Evolutionary conservation across 1,139 yeast genomes (phyloP).

Genomic region (Sugiyamaella novakii): DNA sequence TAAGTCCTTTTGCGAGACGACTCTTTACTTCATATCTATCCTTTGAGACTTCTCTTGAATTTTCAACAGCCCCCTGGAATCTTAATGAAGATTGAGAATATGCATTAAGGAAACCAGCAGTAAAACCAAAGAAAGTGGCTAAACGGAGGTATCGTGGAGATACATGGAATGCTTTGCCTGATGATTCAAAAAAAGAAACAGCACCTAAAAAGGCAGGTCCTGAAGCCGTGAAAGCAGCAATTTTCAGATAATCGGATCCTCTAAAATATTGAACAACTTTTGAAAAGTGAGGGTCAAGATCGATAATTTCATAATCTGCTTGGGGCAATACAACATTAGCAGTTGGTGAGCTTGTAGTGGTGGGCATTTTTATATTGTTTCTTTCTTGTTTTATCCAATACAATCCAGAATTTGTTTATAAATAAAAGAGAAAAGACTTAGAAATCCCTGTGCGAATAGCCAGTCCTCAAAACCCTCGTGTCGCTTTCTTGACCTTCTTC

Average conservation of each 20-base stretch:
- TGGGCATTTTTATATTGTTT: slow-evolving; percentile 5
- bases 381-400: too few relatives aligned
- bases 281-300: slow-evolving; percentile 74
- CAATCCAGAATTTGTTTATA: too few relatives aligned
- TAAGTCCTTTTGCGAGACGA: slow-evolving; percentile 64
- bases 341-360: slow-evolving; percentile 1
- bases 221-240: slow-evolving; percentile 65
- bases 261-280: slow-evolving; percentile 77
- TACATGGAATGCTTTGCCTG: slow-evolving; percentile 60
- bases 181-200: slow-evolving; percentile 55
- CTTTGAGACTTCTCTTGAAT: slow-evolving; percentile 66
- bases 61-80: slow-evolving; percentile 80
- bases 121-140: slow-evolving; percentile 59
- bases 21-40: slow-evolving; percentile 76
- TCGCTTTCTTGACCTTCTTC: slow-evolving; percentile 1
- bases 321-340: slow-evolving; percentile 39
- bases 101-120: slow-evolving; percentile 73
- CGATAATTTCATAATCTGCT: slow-evolving; percentile 54
- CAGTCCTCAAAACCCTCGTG: too few relatives aligned
- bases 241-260: slow-evolving; percentile 61
- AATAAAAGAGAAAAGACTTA: too few relatives aligned
- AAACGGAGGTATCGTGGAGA: slow-evolving; percentile 62
- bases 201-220: slow-evolving; percentile 65
- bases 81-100: slow-evolving; percentile 65
- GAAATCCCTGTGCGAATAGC: too few relatives aligned